A percentile compares a stretch with the other conserved stretches of the same genome.
Evolutionary conservation across 2,329 filamentous ascomycete species (phyloP).

Genomic region (Hypoxylon sp.): DNA sequence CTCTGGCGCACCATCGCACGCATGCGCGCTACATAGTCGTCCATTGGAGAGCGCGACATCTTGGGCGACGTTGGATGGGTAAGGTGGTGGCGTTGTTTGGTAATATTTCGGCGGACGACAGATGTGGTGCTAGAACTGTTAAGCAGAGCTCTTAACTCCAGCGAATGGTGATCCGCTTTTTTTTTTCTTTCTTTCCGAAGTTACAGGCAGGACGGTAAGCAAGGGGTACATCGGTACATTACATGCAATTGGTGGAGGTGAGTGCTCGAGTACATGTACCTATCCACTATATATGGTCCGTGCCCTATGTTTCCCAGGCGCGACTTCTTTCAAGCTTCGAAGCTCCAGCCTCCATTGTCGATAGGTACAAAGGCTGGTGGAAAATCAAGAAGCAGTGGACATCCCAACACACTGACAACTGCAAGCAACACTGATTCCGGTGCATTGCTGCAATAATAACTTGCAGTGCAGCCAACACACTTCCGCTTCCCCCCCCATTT

Average conservation of each 20-base stretch:
- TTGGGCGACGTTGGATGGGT: conserved; percentile 32
- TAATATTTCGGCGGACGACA: conserved; percentile 16
- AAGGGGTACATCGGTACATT: not conserved
- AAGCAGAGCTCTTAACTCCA: conserved; percentile 41
- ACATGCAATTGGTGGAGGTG: conserved; percentile 1
- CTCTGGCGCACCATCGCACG: conserved; percentile 53
- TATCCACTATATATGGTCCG: conserved; percentile 7
- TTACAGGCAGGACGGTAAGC: not conserved
- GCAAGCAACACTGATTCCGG: not conserved
- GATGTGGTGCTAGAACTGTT: conserved; percentile 21
- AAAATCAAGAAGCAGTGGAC: not conserved
- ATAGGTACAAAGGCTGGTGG: conserved; percentile 15
- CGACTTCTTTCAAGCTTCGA: conserved; percentile 17
- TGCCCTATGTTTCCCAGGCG: not conserved
- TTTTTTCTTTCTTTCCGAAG: conserved; percentile 11
- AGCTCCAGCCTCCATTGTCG: conserved; percentile 11
- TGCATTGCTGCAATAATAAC: not conserved
- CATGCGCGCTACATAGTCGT: conserved; percentile 51
- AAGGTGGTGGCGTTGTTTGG: conserved; percentile 7
- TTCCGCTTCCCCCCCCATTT: not conserved
- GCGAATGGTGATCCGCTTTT: conserved; percentile 42
- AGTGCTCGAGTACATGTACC: not conserved
- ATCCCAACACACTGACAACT: not conserved
- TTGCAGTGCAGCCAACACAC: not conserved
- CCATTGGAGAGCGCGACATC: conserved; percentile 54